Evolutionary conservation across 1,284 basidiomycete species (phyloP), one percentile per base, ranked within the genome.

Genomic region (Cryptococcus sp.): DNA sequence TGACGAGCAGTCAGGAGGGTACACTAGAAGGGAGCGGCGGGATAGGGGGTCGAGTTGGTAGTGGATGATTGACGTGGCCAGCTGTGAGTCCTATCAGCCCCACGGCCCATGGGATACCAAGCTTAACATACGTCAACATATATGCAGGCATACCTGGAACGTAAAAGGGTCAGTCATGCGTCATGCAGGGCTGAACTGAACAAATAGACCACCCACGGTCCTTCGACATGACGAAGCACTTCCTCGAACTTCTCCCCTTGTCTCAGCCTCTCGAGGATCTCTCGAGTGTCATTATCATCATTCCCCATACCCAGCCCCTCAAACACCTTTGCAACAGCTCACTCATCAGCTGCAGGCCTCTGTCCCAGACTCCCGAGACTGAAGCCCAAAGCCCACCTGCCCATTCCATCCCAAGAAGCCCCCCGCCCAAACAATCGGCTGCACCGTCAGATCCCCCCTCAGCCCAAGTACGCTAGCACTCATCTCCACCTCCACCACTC

Each of bases 31-130:
- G 7, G 94, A 98, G 43, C 96, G 83, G 28, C 96, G 83, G 1
- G 95, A 94, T 0, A 98, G 82, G 1, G 91, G 90, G 73, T 98
- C 95, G 46, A 94, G 82, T 5, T 83, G 89, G 70, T 89, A 94
- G 75, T 85, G 87, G 3, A 97, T 64, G 37, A 77, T 80, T 6
- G 60, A 52, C 3, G 62, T 66, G 0, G 59, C 40, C 42, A 76
- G 75, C 85, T 89, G 60, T 24, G 13, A 40, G 9, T n/a, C 40
- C 28, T 55, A 57, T 52, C 18, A 50, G 46, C 49, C 9, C 28
- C 5, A 33, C 9, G 28, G 9, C 28, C 4, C 28, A 33, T 33
- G 28, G 28, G 2, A 46, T 18, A 1, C 16, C 45, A 1, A 11
- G 43, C 3, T 23, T 7, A 9, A 36, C 80, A 63, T 68, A 90